Evolutionary conservation across 768 basidiomycete genomes (phyloP), one percentile per base, ranked within the genome.

Genomic region (Boletellus emodensis): DNA sequence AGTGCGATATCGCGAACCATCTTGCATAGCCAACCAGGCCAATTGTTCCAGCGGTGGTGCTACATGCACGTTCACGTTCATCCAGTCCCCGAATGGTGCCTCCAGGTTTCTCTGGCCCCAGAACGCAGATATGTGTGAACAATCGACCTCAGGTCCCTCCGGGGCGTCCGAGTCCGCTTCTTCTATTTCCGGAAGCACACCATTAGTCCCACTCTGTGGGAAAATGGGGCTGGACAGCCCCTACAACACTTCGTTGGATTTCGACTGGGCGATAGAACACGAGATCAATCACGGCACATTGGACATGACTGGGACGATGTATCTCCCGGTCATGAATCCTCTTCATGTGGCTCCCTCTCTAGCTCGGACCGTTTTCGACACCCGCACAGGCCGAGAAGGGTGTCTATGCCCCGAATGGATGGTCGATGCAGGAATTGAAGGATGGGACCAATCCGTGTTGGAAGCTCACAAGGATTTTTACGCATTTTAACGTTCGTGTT

Each of bases 341-440:
- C 10, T 40, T 33, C 32, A 20, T 5, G 20, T 0, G 26, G 20
- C 3, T 10, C n/a, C 37, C 15, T 20, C n/a, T 7, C n/a, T n/a
- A 1, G 17, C 30, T 1, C n/a, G 4, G 32, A 14, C 15, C 3
- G 5, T 2, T 28, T 9, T 30, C 34, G 33, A 44, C 5, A 1
- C 8, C 10, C 17, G 2, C 14, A 47, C 39, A 0, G 37, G 36
- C 8, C 50, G 20, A 7, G 49, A 60, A 6, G 60, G 52, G 15
- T 54, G 54, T 40, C 44, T 62, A 4, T 62, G 54, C 12, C 52
- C 61, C 5, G 61, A 62, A 8, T 62, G 61, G 61, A 62, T 60
- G 61, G 39, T 42, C 40, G 52, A 62, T 13, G 36, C 43, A 8
- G 40, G 55, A 2, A 13, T 47, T 36, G 50, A 50, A 2, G 59